Base-by-base conservation (phyloP, 176 grass and related monocot genomes). In the Lolium perenne region DNA sequence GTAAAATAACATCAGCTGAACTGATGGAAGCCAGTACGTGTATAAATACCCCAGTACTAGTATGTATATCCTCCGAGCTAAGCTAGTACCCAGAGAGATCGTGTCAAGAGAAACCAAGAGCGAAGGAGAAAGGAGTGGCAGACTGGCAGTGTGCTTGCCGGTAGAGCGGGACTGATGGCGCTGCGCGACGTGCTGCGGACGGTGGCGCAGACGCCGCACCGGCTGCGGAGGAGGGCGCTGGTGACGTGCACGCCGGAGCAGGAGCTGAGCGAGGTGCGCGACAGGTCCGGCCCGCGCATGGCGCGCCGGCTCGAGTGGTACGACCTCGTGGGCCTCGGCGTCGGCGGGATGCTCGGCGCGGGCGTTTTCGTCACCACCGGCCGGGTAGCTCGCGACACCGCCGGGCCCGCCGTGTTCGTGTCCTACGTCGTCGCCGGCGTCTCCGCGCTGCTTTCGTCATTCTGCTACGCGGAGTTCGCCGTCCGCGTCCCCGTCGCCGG, bases 391-490 rank as follows among this genome's bases (percentile, higher is more conserved):
- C 83, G 83, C 73, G 86, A 88, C 78, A 70, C 86, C 25, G 90
- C 90, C 0, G 90, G 90, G 4, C 86, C 90, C 25, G 86, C 86
- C 38, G 73, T 92, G 56, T 85, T 92, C 71, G 72, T 15, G 57
- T 92, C 90, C 65, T 95, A 98, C 82, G 82, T 92, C 94, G 58
- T 95, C 88, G 93, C 94, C 4, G 92, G 97, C 13, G 69, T 95
- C 48, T 92, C 93, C 14, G 97, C 97, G 47, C 68, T 98, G 22
- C 97, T 98, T 0, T 95, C 97, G 0, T 94, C 94, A 25, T 91
- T 95, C 38, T 98, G 97, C 86, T 98, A 98, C 78, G 90, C 97
- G 13, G 94, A 98, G 88, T 98, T 98, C 82, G 85, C 97, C 10
- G 94, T 98, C 3, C 93, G 94, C 82, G 94, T 98, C 84, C 97